A percentile compares a stretch with the other conserved stretches of the same genome.
Conservation (phyloP, 805 yeast species). For the Phaffomyces thermotolerans region DNA sequence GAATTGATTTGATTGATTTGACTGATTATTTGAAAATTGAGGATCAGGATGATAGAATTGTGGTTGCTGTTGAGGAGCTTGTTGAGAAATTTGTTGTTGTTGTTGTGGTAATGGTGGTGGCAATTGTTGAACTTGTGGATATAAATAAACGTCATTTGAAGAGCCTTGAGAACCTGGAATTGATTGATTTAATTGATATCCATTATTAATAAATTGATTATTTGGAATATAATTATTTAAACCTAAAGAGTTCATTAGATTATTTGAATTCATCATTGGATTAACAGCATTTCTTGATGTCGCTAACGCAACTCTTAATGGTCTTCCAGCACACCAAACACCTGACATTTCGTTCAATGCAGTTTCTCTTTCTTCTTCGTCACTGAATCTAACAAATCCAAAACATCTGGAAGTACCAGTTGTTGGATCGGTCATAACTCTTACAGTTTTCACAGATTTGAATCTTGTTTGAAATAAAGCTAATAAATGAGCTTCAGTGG, state of each 20-base stretch:
- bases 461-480: conserved; percentile 64
- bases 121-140: conserved; percentile 7
- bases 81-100: conserved; percentile 10
- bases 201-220: conserved; percentile 10
- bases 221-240: not conserved
- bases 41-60: conserved; percentile 15
- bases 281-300: conserved; percentile 50
- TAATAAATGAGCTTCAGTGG: conserved; percentile 73
- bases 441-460: conserved; percentile 64
- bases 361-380: conserved; percentile 57
- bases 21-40: conserved; percentile 1
- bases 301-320: conserved; percentile 70
- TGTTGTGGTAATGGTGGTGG: conserved; percentile 14
- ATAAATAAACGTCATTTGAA: conserved; percentile 14
- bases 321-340: conserved; percentile 72
- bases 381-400: conserved; percentile 73
- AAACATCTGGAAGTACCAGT: conserved; percentile 72
- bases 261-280: not conserved
- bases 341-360: conserved; percentile 75
- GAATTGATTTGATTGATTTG: conserved; percentile 2
- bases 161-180: conserved; percentile 6
- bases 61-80: conserved; percentile 9
- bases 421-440: conserved; percentile 83
- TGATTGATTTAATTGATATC: conserved; percentile 19
- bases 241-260: conserved; percentile 2